phyloP scores from a whole-genome alignment of 2,329 filamentous ascomycete genomes.

The Colletotrichum noveboracense region DNA sequence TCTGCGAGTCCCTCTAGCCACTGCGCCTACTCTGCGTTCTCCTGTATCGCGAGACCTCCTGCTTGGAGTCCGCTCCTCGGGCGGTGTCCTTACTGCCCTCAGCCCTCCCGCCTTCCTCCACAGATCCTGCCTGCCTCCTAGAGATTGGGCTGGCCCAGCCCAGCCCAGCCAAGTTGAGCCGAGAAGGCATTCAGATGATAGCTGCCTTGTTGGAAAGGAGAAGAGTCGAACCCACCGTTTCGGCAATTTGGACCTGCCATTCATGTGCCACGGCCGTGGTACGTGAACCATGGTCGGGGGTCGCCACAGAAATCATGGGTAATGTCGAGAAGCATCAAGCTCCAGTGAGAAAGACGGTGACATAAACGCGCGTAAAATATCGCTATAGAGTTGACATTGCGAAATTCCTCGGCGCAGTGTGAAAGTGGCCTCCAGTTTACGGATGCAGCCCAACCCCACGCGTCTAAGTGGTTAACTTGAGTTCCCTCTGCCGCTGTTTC shows the following conservation, averaged over 20 bases:
- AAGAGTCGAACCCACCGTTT: neutral
- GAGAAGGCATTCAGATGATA: neutral
- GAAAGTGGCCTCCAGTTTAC: neutral
- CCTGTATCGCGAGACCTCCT: neutral
- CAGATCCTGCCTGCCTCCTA: neutral
- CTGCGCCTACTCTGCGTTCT: neutral
- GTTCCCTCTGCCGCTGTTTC: neutral
- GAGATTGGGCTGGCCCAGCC: neutral
- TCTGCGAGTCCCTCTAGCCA: neutral
- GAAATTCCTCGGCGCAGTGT: neutral
- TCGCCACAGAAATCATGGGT: neutral
- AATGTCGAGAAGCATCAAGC: neutral
- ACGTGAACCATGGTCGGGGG: neutral
- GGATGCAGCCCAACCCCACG: fast-evolving
- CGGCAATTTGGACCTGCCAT: neutral
- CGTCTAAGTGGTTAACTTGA: neutral
- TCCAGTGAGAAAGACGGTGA: neutral
- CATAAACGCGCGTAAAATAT: neutral
- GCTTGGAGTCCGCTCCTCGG: neutral
- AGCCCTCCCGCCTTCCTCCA: neutral
- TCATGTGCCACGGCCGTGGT: neutral
- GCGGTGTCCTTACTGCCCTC: neutral
- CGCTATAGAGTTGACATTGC: neutral
- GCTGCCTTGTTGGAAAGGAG: neutral
- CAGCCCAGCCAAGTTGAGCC: neutral